Conservation (phyloP, 2,329 filamentous ascomycete species). For the Plectosphaerella cucumerina region DNA sequence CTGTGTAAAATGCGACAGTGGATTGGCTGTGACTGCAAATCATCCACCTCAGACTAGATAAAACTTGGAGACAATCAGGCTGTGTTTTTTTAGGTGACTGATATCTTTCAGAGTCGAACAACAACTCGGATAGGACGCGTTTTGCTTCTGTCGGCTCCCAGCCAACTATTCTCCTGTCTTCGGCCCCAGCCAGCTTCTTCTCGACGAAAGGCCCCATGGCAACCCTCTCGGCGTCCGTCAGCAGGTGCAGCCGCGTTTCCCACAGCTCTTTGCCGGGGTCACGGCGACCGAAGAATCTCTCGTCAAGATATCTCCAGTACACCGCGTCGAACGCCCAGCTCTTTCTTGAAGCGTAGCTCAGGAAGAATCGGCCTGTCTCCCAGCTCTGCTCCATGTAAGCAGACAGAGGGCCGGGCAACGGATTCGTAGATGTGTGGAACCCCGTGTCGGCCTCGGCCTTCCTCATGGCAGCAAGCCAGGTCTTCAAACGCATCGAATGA, state of each 20-base stretch:
- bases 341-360: constrained; percentile 29
- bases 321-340: constrained; percentile 32
- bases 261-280: constrained; percentile 10
- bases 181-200: constrained; percentile 4
- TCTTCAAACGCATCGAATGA: constrained; percentile 26
- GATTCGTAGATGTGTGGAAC: not conserved
- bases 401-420: not conserved
- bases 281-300: constrained; percentile 25
- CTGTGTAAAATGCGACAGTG: too few species aligned
- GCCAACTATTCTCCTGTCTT: constrained; percentile 10
- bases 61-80: too few species aligned
- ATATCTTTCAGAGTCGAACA: too few species aligned
- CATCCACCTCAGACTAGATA: too few species aligned
- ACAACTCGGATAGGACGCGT: constrained; percentile 2
- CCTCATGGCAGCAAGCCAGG: constrained; percentile 12
- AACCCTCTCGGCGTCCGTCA: constrained; percentile 13
- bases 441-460: not conserved
- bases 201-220: constrained; percentile 20
- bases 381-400: constrained; percentile 28
- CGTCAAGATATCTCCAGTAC: constrained; percentile 30
- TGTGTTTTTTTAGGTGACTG: too few species aligned
- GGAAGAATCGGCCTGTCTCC: constrained; percentile 26
- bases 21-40: too few species aligned
- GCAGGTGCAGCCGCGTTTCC: constrained; percentile 15
- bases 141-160: constrained; percentile 9